Base-by-base conservation (phyloP, 352 stramenopile genomes). In the Aphanomyces cochlioides region DNA sequence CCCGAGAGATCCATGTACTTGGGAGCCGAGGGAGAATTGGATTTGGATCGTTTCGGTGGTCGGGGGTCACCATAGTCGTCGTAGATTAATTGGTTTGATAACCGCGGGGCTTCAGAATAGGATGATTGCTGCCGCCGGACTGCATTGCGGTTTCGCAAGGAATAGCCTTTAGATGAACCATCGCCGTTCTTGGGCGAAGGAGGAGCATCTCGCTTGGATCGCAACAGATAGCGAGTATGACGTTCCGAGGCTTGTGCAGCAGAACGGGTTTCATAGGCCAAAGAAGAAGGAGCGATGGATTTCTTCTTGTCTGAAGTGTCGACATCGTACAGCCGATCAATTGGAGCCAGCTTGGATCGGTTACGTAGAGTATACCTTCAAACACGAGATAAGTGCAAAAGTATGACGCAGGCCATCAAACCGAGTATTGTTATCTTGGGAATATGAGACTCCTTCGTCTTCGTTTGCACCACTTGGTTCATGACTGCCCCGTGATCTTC, bases 41-140 rank as follows among this genome's bases (percentile, higher is more conserved):
- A 88, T 7, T 79, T 72, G 1, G 79, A 87, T 21, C 79, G 76
- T 37, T 69, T 74, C 17, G 63, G 77, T 8, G 76, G 21, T 71
- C 75, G 7, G 73, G 76, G 67, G 63, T 60, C 61, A 74, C 41
- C 60, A 73, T 47, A 61, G 56, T 7, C 76, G 73, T 58, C 60
- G 58, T 66, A 54, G 5, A 68, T 15, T 58, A 17, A 7, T 10
- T 36, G 6, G 19, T 50, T 50, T 67, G 19, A 38, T 36, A 59
- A 21, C 37, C 28, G 28, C 17, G 38, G 13, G 13, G 67, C n/a
- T 7, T 34, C 7, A 17, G 66, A 34, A 8, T 34, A 70, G 6
- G 39, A 13, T 47, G 57, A 59, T 6, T 69, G 47, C 4, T 37
- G 67, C 4, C 67, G 67, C 15, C 48, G 58, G 13, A 73, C 13